These are phyloP conservation scores for Chlamydomonas incerta DNA, from an alignment of 139 green algal species.

Conservation along the genomic window DNA sequence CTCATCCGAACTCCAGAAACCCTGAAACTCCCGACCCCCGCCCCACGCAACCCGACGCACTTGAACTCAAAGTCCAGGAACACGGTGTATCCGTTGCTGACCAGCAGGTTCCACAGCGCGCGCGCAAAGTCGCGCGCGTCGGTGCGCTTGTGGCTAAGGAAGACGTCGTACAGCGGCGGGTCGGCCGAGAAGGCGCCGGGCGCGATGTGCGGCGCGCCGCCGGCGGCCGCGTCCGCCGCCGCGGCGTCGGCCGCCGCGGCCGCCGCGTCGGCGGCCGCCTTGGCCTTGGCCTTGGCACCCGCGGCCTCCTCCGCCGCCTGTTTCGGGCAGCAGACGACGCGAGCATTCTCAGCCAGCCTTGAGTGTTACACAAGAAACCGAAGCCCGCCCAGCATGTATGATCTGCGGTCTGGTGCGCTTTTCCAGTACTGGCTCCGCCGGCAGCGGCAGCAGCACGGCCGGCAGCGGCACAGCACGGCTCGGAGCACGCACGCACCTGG, in stretches of 20 bases:
- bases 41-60: too few species aligned
- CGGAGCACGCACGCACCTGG: neutral
- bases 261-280: neutral
- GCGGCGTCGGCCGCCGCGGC: neutral
- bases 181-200: neutral
- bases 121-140: slow-evolving; percentile 49
- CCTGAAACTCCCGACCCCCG: too few species aligned
- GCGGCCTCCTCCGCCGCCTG: neutral
- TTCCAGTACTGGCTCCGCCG: too few species aligned
- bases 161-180: slow-evolving; percentile 44
- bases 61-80: slow-evolving; percentile 48
- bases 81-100: slow-evolving; percentile 38
- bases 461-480: too few species aligned
- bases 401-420: too few species aligned
- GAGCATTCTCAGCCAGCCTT: too few species aligned
- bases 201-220: too few species aligned
- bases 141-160: slow-evolving; percentile 45
- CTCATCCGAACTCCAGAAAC: too few species aligned
- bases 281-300: neutral
- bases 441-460: too few species aligned
- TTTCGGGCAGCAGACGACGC: too few species aligned
- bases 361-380: too few species aligned
- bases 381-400: too few species aligned
- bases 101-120: slow-evolving; percentile 48
- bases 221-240: neutral